These are phyloP conservation scores for Lactarius evosmus DNA, from an alignment of 768 basidiomycete species.

Conservation along the genomic window DNA sequence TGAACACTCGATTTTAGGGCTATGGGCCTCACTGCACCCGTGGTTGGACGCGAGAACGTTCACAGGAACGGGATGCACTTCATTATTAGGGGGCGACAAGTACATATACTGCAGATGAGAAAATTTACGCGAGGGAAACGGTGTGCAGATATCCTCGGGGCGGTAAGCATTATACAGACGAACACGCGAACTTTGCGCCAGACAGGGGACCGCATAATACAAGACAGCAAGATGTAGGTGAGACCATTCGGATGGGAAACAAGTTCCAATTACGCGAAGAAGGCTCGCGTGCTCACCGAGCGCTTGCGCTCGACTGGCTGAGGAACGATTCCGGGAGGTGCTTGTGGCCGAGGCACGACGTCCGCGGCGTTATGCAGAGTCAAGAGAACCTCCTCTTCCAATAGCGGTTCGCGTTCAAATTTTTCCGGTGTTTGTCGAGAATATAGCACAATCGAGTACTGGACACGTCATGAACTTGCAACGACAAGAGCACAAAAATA, in stretches of 20 bases:
- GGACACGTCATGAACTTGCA: constrained; percentile 2
- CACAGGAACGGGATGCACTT: no score
- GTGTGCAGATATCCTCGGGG: no score
- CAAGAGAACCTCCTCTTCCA: constrained; percentile 29
- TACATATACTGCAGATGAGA: neutral
- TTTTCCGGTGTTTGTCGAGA: neutral
- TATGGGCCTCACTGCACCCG: neutral
- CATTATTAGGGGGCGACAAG: no score
- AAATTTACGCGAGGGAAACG: neutral
- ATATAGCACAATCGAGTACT: constrained; percentile 21
- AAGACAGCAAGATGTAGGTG: neutral
- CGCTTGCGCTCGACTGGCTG: neutral
- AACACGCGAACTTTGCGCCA: neutral
- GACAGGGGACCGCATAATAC: neutral
- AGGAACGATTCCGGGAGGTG: neutral
- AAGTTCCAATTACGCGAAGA: constrained; percentile 1
- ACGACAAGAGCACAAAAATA: neutral
- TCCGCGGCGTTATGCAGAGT: constrained; percentile 27
- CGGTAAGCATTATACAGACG: neutral
- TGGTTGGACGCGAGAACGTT: neutral
- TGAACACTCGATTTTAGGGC: neutral
- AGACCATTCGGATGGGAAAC: neutral
- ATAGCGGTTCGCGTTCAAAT: constrained; percentile 14
- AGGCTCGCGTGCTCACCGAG: neutral
- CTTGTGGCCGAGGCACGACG: constrained; percentile 7